Base-by-base conservation (phyloP, 2,329 filamentous ascomycete genomes). In the Colletotrichum sp. region DNA sequence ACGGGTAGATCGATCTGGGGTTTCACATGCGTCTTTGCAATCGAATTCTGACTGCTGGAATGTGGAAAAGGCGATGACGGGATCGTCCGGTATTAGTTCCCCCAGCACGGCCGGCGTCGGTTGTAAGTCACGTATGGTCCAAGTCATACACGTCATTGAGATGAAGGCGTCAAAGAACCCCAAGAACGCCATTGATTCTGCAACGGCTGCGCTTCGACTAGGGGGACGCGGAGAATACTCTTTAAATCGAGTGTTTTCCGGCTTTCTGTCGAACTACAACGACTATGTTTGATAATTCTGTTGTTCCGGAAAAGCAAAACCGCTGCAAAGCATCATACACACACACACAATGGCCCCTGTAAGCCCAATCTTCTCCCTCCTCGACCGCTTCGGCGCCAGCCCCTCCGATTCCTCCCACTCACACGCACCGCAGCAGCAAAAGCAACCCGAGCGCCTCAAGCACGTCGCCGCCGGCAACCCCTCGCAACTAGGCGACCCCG, bases 401-500 rank as follows among this genome's bases (percentile, higher is more conserved):
- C 18, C 39, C 39, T 4, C 39, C 5, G 22, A 9, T n/a, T 2
- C 36, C 16, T 43, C 16, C 16, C 16, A 43, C 70, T 66, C 58
- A 76, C 74, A 28, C 39, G 8, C 25, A 16, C 18, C 32, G 10
- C 25, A 32, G n/a, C 43, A 74, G 52, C 71, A 76, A 28, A 70
- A 76, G 16, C 74, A 76, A 25, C 66, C 71, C 58, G 71, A 76
- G 58, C 74, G 74, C 25, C 74, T 76, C 60, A 76, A 76, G 43
- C 74, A 76, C 66, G 74, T 76, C 48, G 74, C 74, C 39, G 74
- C 80, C 76, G 79, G 80, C 30, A 82, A 88, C 76, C 83, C 84
- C 1, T 84, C 81, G 52, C 82, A 83, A 75, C 79, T 86, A 5
- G 85, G 84, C 52, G 85, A 86, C 70, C 85, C 85, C 3, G 82